Base-by-base conservation (phyloP, 306 rosid genomes). In the Delonix regia region DNA sequence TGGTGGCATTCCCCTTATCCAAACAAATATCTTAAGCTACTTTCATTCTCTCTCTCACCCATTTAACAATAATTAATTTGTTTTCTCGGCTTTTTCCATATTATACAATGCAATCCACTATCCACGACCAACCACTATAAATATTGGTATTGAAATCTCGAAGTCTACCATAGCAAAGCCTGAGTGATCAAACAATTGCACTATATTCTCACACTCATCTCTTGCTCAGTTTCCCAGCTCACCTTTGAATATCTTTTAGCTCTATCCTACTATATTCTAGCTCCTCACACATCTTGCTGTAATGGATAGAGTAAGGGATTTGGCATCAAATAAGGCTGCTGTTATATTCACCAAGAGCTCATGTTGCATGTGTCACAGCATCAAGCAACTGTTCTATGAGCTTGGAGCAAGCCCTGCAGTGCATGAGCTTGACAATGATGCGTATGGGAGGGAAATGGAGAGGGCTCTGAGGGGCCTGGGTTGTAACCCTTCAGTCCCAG, bases 391-490 rank as follows among this genome's bases (percentile, higher is more conserved):
- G 15, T 93, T 96, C 76, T 90, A 93, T 42, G 97, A 93, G 74
- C 92, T 93, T 22, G 99, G 99, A 12, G 99, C 98, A 9, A 96
- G 97, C 83, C 99, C 99, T 34, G 98, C 94, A 1, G 85, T 91
- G 53, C 97, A 96, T 41, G 99, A 96, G 85, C 89, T 96, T 22
- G 99, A 96, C 82, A 93, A 81, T 8, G 89, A 84, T 53, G 80
- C 86, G 1, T 85, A 89, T 78, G 99, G 99, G 14, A 90, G 89
- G 70, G 97, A 96, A 81, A 90, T 96, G 91, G 99, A 96, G 80
- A 65, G 85, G 81, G 99, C 99, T 49, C 60, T 96, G 44, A 81
- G 92, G 78, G 89, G 92, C 69, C 76, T 93, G 52, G 97, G 99
- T 6, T 93, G 98, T 75, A 96, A 85, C 83, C 96, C 99, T 80